These are phyloP conservation scores for Torrubiellomyces zombiae DNA, from an alignment of 2,329 filamentous ascomycete genomes.

Conservation along the genomic window DNA sequence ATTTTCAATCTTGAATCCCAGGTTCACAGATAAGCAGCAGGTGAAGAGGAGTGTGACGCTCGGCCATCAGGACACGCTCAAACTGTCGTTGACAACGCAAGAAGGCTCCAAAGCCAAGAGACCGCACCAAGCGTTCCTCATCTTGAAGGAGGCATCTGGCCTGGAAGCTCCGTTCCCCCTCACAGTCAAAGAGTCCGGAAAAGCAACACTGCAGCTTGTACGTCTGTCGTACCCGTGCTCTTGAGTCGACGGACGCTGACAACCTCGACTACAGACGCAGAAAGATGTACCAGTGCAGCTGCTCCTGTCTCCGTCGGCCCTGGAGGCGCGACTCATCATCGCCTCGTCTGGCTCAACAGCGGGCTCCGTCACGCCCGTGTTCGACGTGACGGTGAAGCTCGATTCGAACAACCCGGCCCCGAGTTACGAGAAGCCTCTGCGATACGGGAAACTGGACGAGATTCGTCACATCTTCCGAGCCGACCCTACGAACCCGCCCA, in stretches of 20 bases:
- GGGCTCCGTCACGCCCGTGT: slow-evolving; percentile 51
- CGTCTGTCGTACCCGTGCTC: too few relatives aligned
- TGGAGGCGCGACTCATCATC: slow-evolving; percentile 69
- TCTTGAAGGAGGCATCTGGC: slow-evolving; percentile 61
- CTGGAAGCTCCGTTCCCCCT: slow-evolving; percentile 81
- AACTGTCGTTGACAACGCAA: slow-evolving; percentile 65
- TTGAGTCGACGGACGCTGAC: slow-evolving; percentile 5
- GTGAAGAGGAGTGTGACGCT: slow-evolving; percentile 49
- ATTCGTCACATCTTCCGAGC: slow-evolving; percentile 82
- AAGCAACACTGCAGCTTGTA: slow-evolving; percentile 74
- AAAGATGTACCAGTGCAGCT: slow-evolving; percentile 82
- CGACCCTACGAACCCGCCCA: slow-evolving; percentile 66
- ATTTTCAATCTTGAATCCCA: slow-evolving; percentile 17
- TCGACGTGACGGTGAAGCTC: slow-evolving; percentile 51
- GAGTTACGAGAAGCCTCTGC: slow-evolving; percentile 48
- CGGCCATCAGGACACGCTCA: slow-evolving; percentile 55
- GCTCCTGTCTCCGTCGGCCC: slow-evolving; percentile 45
- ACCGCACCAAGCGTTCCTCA: slow-evolving; percentile 86
- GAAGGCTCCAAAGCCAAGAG: slow-evolving; percentile 65
- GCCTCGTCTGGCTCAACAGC: slow-evolving; percentile 67
- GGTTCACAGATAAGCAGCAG: slow-evolving; percentile 41
- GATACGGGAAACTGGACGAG: slow-evolving; percentile 70
- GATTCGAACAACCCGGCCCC: slow-evolving; percentile 45
- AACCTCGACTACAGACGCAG: slow-evolving; percentile 44
- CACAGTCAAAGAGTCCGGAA: slow-evolving; percentile 71